Percentiles rank a stretch among this genome's conserved stretches.
These are phyloP conservation scores for Sequoiadendron giganteum DNA, from an alignment of 75 land plant species.

Conservation along the genomic window DNA sequence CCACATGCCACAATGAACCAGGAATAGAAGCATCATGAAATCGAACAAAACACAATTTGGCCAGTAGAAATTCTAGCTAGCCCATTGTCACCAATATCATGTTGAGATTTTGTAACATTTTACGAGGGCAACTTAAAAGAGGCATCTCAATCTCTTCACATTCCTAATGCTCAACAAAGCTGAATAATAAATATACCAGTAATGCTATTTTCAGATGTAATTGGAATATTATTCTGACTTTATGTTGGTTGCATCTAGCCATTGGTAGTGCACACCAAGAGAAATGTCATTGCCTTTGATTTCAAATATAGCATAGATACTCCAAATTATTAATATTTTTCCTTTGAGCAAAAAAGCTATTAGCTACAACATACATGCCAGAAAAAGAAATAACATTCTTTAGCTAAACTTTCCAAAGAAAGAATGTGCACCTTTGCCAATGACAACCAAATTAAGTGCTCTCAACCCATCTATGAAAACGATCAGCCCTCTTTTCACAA, in stretches of 20 bases:
- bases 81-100: not conserved
- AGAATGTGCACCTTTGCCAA: not conserved
- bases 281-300: not conserved
- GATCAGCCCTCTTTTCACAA: conserved; percentile 1
- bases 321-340: not conserved
- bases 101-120: not conserved
- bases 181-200: not conserved
- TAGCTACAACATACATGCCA: not conserved
- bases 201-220: not conserved
- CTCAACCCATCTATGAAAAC: conserved; percentile 15
- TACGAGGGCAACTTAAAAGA: not conserved
- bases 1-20: not conserved
- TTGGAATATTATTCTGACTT: not conserved
- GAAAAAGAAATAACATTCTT: not conserved
- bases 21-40: not conserved
- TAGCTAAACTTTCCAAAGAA: not conserved
- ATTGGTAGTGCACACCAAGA: not conserved
- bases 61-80: not conserved
- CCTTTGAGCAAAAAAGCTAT: not conserved
- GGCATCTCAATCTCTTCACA: not conserved
- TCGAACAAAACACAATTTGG: not conserved
- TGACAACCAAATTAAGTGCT: not conserved
- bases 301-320: not conserved
- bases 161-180: not conserved
- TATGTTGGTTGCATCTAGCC: not conserved